These are phyloP conservation scores for Neonectria coccinea DNA, from an alignment of 2,329 filamentous ascomycete species.

Conservation along the genomic window DNA sequence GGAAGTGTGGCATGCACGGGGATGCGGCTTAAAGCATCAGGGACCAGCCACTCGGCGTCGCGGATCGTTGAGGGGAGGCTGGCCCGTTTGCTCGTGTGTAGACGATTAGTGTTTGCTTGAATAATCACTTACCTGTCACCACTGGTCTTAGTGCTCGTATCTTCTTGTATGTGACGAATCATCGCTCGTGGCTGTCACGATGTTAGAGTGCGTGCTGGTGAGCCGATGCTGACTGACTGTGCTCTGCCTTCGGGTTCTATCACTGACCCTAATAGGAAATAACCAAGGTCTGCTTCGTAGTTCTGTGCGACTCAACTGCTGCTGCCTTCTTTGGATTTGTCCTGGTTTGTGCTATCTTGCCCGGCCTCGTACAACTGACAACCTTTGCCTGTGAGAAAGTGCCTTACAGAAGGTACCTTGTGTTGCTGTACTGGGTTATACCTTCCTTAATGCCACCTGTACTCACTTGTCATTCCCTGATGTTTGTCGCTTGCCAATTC, in stretches of 20 bases:
- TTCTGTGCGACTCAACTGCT: no score
- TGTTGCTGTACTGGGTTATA: not conserved
- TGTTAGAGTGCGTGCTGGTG: no score
- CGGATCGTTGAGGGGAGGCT: slow-evolving; percentile 45
- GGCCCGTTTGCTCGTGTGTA: slow-evolving; percentile 51
- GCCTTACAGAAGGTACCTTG: no score
- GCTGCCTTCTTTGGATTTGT: not conserved
- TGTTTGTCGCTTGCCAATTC: not conserved
- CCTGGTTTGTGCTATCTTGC: not conserved
- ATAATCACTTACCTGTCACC: slow-evolving; percentile 44
- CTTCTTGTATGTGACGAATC: not conserved
- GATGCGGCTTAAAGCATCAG: slow-evolving; percentile 29
- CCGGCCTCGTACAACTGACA: not conserved
- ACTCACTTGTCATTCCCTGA: not conserved
- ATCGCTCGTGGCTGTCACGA: not conserved
- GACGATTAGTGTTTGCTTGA: slow-evolving; percentile 50
- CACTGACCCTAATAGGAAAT: no score
- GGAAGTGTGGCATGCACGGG: slow-evolving; percentile 39
- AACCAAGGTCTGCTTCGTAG: no score
- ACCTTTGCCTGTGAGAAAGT: not conserved
- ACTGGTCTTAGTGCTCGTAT: not conserved
- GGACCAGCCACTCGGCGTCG: slow-evolving; percentile 27
- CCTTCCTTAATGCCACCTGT: not conserved
- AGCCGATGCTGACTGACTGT: not conserved
- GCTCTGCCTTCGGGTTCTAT: not conserved